Conservation (phyloP, 331 rosid genomes). For the Dryas integrifolia region DNA sequence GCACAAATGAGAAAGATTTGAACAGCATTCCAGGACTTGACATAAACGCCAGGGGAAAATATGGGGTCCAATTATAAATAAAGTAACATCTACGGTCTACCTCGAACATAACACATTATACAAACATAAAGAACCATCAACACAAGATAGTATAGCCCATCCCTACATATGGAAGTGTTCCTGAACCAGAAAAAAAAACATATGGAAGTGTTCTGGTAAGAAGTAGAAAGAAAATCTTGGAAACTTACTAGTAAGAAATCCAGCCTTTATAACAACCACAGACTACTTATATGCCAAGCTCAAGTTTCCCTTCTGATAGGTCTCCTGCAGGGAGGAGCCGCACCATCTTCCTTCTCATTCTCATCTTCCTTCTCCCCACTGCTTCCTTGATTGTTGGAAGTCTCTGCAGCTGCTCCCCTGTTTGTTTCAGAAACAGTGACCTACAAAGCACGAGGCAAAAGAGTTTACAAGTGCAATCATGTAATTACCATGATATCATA, state of each 20-base stretch:
- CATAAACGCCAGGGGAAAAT: not conserved
- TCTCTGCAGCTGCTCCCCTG: constrained; percentile 13
- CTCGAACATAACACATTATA: not conserved
- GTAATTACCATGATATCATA: not conserved
- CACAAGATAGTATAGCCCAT: not conserved
- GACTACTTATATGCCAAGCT: not conserved
- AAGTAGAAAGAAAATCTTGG: constrained; percentile 3
- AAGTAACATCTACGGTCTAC: not conserved
- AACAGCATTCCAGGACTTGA: not conserved
- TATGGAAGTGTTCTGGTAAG: not conserved
- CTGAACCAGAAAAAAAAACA: no score
- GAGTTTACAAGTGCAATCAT: not conserved
- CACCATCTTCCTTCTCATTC: constrained; percentile 28
- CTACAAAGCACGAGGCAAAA: constrained; percentile 4
- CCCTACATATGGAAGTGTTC: not conserved
- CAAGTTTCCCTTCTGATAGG: constrained; percentile 29
- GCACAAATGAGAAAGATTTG: not conserved
- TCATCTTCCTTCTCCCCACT: constrained; percentile 31
- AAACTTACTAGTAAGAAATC: not conserved
- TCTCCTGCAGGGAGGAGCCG: constrained; percentile 29
- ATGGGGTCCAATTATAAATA: not conserved
- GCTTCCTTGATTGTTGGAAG: constrained; percentile 18
- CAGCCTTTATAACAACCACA: constrained; percentile 5
- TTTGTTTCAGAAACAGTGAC: constrained; percentile 18
- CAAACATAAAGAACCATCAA: not conserved